phyloP scores from a whole-genome alignment of 2,329 filamentous ascomycete species.

The Parascedosporium putredinis region DNA sequence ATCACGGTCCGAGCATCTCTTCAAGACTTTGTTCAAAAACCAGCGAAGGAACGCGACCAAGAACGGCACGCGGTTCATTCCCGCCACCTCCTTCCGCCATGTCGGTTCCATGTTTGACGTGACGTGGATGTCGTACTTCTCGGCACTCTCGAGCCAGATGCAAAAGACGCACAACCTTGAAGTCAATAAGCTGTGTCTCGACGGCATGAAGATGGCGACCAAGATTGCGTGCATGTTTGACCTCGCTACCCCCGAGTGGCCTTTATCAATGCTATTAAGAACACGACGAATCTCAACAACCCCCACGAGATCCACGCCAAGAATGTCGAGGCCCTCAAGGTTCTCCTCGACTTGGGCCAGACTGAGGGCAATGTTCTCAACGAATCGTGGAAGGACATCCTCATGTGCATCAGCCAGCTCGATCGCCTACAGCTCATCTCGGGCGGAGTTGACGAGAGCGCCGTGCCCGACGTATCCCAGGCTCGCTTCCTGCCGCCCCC shows the following conservation, averaged over 20 bases:
- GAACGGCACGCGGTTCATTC: conserved; percentile 66
- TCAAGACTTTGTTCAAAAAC: conserved; percentile 84
- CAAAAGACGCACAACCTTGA: conserved; percentile 90
- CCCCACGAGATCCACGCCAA: conserved; percentile 90
- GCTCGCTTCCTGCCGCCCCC: conserved; percentile 58
- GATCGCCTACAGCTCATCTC: conserved; percentile 92
- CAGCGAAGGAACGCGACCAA: conserved; percentile 73
- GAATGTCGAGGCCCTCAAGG: conserved; percentile 89
- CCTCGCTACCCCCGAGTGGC: conserved; percentile 88
- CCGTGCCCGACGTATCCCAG: conserved; percentile 84
- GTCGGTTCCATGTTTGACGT: conserved; percentile 98
- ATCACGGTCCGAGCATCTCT: conserved; percentile 65
- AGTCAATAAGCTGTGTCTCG: conserved; percentile 83
- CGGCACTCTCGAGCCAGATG: conserved; percentile 82
- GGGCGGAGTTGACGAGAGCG: conserved; percentile 84
- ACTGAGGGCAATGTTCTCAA: conserved; percentile 84
- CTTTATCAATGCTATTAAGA: conserved; percentile 85
- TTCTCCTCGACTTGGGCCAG: conserved; percentile 81
- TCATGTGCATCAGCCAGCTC: conserved; percentile 91
- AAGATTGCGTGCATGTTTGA: conserved; percentile 91
- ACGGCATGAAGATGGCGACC: conserved; percentile 90
- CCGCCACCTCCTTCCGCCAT: conserved; percentile 86
- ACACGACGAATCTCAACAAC: conserved; percentile 93
- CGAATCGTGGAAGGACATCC: conserved; percentile 87
- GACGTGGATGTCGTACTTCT: conserved; percentile 98